phyloP scores from a whole-genome alignment of 2,329 filamentous ascomycete species.

The Chalaropsis ovoidea region DNA sequence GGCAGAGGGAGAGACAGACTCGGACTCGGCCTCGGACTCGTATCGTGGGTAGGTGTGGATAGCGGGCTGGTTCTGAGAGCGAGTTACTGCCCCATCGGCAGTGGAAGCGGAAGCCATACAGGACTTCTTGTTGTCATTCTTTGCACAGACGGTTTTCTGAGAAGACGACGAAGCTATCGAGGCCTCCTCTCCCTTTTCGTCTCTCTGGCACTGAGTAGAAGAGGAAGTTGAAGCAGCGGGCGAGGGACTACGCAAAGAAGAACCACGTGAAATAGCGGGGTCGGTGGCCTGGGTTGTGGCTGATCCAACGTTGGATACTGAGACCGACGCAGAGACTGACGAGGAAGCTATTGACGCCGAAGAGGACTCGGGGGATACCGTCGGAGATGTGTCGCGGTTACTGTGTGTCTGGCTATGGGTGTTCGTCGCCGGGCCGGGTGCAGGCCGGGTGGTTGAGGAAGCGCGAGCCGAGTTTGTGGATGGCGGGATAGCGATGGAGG shows the following conservation, averaged over 20 bases:
- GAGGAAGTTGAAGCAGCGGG: neutral
- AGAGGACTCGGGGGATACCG: neutral
- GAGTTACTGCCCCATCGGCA: constrained; percentile 1
- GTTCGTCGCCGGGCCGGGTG: neutral
- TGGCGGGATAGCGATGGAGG: neutral
- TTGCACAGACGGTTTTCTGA: neutral
- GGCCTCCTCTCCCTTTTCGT: neutral
- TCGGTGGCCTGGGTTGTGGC: constrained; percentile 19
- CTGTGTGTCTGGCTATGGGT: neutral
- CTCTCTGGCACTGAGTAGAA: neutral
- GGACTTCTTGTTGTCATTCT: neutral
- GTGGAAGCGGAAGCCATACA: constrained; percentile 18
- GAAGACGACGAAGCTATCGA: neutral
- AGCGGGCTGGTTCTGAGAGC: neutral
- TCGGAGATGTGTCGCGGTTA: neutral
- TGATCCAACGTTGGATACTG: constrained; percentile 18
- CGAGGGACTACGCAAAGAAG: constrained; percentile 15
- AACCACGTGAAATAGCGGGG: constrained; percentile 11
- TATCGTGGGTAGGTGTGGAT: constrained; percentile 2
- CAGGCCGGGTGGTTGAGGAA: neutral
- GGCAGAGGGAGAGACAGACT: neutral
- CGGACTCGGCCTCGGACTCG: neutral
- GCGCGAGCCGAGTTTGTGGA: neutral
- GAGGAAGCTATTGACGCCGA: constrained; percentile 12
- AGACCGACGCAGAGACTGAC: constrained; percentile 2